A percentile compares a stretch with the other conserved stretches of the same genome.
Evolutionary conservation across 2,329 filamentous ascomycete species (phyloP).

Genomic region (Talaromyces sp.): DNA sequence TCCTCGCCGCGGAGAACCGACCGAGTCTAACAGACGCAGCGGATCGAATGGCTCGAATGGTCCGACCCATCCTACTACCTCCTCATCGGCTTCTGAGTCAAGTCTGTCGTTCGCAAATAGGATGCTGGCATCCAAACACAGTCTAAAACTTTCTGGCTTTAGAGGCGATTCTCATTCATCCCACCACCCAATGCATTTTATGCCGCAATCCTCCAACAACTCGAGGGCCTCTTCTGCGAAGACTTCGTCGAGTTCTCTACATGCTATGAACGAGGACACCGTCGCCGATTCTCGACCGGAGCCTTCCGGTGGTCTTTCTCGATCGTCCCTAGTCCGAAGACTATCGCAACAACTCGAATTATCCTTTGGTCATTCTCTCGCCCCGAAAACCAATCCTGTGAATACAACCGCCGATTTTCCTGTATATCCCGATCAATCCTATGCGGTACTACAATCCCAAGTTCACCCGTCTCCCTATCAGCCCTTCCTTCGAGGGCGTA

Average conservation of each 20-base stretch:
- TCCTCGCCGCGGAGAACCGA: slow-evolving; percentile 9
- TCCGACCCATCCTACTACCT: slow-evolving; percentile 10
- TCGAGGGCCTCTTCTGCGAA: slow-evolving; percentile 39
- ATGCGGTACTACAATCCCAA: slow-evolving; percentile 47
- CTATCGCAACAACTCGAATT: slow-evolving; percentile 30
- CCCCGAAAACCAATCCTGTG: slow-evolving; percentile 23
- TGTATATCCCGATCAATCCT: slow-evolving; percentile 51
- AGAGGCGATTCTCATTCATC: slow-evolving; percentile 18
- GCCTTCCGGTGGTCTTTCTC: slow-evolving; percentile 25
- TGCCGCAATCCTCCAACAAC: slow-evolving; percentile 37
- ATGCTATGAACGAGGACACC: slow-evolving; percentile 40
- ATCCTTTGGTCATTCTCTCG: slow-evolving; percentile 19
- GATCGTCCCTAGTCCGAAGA: slow-evolving; percentile 29
- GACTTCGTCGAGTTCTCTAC: slow-evolving; percentile 45
- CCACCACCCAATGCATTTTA: slow-evolving; percentile 30
- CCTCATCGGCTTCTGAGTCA: slow-evolving; percentile 15
- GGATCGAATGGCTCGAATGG: slow-evolving; percentile 1
- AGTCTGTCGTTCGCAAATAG: slow-evolving; percentile 19
- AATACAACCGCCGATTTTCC: slow-evolving; percentile 38
- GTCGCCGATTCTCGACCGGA: slow-evolving; percentile 40
- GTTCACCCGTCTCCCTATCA: slow-evolving; percentile 41
- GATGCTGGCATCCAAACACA: slow-evolving; percentile 21
- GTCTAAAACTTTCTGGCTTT: slow-evolving; percentile 3
- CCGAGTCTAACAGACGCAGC: background rate
- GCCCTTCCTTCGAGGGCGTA: slow-evolving; percentile 41